Evolutionary conservation across 139 green algal genomes (phyloP).

Genomic region (Pseudopediastrum boryanum): DNA sequence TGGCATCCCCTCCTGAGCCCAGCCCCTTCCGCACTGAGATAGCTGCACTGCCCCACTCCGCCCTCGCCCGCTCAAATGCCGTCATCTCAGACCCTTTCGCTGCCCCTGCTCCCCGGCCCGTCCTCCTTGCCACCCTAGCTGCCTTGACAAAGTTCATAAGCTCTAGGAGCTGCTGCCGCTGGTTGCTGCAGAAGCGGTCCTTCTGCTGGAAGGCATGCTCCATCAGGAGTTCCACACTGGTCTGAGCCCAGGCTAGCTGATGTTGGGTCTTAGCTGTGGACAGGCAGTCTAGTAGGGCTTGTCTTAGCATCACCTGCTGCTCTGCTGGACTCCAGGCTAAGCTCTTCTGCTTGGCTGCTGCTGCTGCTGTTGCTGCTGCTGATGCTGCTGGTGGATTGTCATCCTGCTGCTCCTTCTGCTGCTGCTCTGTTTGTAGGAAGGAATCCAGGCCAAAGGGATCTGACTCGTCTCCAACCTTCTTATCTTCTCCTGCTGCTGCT

Average conservation of each 20-base stretch:
- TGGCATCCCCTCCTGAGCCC: slow-evolving; percentile 15
- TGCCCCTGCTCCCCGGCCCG: slow-evolving; percentile 22
- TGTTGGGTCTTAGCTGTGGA: slow-evolving; percentile 48
- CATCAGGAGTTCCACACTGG: slow-evolving; percentile 42
- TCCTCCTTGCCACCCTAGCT: slow-evolving; percentile 13
- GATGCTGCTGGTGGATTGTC: slow-evolving; percentile 7
- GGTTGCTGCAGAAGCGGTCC: slow-evolving; percentile 45
- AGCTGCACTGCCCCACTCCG: slow-evolving; percentile 29
- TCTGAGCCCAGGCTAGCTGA: slow-evolving; percentile 60
- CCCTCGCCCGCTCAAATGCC: slow-evolving; percentile 15
- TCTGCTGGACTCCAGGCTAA: slow-evolving; percentile 40
- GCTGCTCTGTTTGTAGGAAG: slow-evolving; percentile 9
- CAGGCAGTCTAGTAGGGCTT: slow-evolving; percentile 68
- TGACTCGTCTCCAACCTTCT: slow-evolving; percentile 8
- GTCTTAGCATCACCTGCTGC: slow-evolving; percentile 48
- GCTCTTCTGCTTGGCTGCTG: background rate
- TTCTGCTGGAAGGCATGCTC: slow-evolving; percentile 36
- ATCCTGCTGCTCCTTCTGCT: background rate
- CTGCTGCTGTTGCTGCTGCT: background rate
- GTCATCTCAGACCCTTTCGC: slow-evolving; percentile 23
- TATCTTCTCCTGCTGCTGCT: slow-evolving; percentile 1
- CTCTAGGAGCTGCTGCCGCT: slow-evolving; percentile 49
- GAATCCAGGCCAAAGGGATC: slow-evolving; percentile 28
- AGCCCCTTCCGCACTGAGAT: slow-evolving; percentile 14
- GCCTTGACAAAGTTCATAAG: slow-evolving; percentile 52